Percentiles rank a stretch among this genome's conserved stretches.
phyloP scores from a whole-genome alignment of 2,329 filamentous ascomycete genomes.

The Sclerotinia glacialis region DNA sequence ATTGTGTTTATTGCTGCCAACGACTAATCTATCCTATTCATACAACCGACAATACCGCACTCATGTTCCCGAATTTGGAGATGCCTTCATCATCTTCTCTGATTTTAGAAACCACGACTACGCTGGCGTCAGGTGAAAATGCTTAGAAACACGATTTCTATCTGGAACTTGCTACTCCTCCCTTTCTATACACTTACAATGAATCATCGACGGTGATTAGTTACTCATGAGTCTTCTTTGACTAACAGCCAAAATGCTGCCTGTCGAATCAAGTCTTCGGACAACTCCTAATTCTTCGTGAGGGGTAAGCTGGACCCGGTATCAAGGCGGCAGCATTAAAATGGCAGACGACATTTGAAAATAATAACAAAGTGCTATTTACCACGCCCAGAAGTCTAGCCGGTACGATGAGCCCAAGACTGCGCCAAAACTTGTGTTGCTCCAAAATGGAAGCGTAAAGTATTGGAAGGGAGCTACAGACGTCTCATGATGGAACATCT shows the following conservation, averaged over 20 bases:
- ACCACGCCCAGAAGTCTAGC: too few species aligned
- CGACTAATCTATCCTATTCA: background rate
- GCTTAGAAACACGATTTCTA: background rate
- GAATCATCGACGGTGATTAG: background rate
- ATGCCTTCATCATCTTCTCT: background rate
- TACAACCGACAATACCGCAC: background rate
- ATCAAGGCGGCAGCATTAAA: background rate
- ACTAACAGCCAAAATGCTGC: background rate
- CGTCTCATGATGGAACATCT: background rate
- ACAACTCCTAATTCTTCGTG: background rate
- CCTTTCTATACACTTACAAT: background rate
- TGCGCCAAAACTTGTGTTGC: background rate
- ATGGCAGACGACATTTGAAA: too few species aligned
- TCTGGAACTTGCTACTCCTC: background rate
- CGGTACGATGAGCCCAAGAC: too few species aligned
- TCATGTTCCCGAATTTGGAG: background rate
- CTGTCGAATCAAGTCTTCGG: background rate
- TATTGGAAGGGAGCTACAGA: background rate
- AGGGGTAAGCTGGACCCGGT: background rate
- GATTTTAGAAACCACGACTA: background rate
- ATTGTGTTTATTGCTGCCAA: background rate
- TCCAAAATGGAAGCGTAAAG: background rate
- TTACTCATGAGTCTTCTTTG: background rate
- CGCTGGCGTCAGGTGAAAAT: background rate
- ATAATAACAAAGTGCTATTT: too few species aligned